These are phyloP conservation scores for Serendipita indica DNA, from an alignment of 768 basidiomycete species.

Conservation along the genomic window DNA sequence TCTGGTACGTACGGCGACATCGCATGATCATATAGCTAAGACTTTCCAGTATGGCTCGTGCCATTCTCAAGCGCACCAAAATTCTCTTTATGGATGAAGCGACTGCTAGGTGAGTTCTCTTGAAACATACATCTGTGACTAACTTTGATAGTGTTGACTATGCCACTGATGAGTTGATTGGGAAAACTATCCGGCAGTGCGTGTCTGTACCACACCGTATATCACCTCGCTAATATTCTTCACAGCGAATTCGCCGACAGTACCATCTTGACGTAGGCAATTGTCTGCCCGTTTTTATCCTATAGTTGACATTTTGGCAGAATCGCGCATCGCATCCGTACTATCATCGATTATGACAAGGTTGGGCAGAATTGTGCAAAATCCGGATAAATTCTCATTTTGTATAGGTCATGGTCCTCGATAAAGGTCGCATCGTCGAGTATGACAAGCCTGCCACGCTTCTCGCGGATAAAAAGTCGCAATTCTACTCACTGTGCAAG, in stretches of 20 bases:
- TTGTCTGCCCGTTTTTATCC: conserved; percentile 22
- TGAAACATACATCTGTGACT: not conserved
- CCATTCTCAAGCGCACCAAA: conserved; percentile 64
- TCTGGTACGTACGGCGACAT: conserved; percentile 27
- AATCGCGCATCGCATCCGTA: conserved; percentile 65
- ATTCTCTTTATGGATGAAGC: conserved; percentile 80
- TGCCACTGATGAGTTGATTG: conserved; percentile 76
- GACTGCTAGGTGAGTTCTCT: conserved; percentile 39
- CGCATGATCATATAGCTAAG: not conserved
- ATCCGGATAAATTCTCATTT: not conserved
- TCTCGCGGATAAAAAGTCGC: conserved; percentile 10
- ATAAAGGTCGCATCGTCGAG: conserved; percentile 64
- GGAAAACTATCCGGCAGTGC: conserved; percentile 66
- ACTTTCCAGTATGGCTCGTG: conserved; percentile 54
- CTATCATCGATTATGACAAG: conserved; percentile 73
- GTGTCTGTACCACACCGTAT: conserved; percentile 18
- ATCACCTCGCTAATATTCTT: not conserved
- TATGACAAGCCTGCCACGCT: conserved; percentile 33
- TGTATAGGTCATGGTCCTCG: conserved; percentile 56
- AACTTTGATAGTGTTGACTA: conserved; percentile 47
- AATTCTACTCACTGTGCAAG: conserved; percentile 14
- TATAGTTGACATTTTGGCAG: conserved; percentile 11
- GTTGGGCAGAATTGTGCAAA: conserved; percentile 27
- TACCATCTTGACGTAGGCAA: conserved; percentile 51
- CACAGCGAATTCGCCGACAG: conserved; percentile 59